These are phyloP conservation scores for Entonaema liquescens DNA, from an alignment of 495 filamentous ascomycete species.

Conservation along the genomic window DNA sequence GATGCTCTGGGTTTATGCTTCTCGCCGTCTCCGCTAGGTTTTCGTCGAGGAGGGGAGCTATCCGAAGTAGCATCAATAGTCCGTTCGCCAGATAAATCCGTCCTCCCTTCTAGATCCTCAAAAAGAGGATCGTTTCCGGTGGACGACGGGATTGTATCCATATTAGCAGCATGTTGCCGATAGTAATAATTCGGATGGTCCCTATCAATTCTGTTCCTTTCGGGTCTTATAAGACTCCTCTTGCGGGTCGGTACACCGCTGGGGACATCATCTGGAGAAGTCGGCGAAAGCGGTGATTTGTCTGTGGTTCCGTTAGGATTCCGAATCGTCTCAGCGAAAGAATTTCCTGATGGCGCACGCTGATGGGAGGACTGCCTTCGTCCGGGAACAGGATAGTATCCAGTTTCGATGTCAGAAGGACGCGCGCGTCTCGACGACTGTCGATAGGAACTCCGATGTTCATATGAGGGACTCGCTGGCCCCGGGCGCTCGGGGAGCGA, in stretches of 20 bases:
- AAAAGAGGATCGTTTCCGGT: conserved; percentile 90
- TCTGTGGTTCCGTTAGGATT: conserved; percentile 59
- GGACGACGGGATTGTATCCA: conserved; percentile 85
- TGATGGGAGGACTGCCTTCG: conserved; percentile 51
- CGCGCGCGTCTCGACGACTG: conserved; percentile 71
- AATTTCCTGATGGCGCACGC: conserved; percentile 59
- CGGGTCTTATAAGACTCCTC: conserved; percentile 85
- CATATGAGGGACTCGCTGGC: conserved; percentile 65
- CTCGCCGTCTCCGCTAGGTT: conserved; percentile 47
- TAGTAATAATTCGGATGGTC: conserved; percentile 96
- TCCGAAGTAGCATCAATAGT: conserved; percentile 52
- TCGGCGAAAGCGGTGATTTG: conserved; percentile 58
- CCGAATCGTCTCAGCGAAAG: conserved; percentile 59
- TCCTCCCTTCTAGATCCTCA: conserved; percentile 68
- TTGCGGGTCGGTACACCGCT: conserved; percentile 65
- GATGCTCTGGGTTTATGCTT: conserved; percentile 45
- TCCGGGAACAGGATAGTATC: conserved; percentile 53
- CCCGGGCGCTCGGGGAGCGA: conserved; percentile 73
- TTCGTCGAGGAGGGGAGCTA: conserved; percentile 49
- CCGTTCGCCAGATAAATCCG: conserved; percentile 59
- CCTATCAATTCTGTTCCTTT: conserved; percentile 79
- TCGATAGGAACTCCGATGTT: conserved; percentile 67
- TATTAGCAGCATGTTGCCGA: conserved; percentile 86
- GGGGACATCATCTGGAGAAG: conserved; percentile 36
- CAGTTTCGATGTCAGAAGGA: conserved; percentile 72